A percentile compares a stretch with the other conserved stretches of the same genome.
These are phyloP conservation scores for Colletotrichum spinosum DNA, from an alignment of 2,329 filamentous ascomycete species.

Conservation along the genomic window DNA sequence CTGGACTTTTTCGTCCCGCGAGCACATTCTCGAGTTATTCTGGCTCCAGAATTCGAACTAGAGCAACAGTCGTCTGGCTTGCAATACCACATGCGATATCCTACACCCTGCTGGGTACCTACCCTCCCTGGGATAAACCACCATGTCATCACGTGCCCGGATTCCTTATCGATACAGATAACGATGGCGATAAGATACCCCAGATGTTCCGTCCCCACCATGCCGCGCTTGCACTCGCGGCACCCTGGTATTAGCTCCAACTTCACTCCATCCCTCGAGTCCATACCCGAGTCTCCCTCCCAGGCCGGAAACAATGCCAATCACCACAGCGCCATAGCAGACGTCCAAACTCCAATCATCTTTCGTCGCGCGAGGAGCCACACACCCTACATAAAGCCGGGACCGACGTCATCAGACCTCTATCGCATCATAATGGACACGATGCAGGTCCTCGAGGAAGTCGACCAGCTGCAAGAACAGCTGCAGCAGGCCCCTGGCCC, in stretches of 20 bases:
- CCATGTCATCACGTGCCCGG: conserved; percentile 26
- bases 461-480: conserved; percentile 12
- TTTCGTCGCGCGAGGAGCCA: background rate
- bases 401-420: conserved; percentile 8
- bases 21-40: no score
- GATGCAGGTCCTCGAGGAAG: conserved; percentile 22
- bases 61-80: background rate
- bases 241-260: conserved; percentile 12
- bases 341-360: background rate
- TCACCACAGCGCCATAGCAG: conserved; percentile 19
- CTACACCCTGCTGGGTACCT: background rate
- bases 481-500: background rate
- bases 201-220: conserved; percentile 29
- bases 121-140: background rate
- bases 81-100: conserved; percentile 32
- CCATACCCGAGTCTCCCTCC: conserved; percentile 24
- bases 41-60: no score
- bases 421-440: conserved; percentile 35
- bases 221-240: conserved; percentile 15
- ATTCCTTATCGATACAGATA: no score
- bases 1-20: no score
- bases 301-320: conserved; percentile 27
- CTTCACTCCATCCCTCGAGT: conserved; percentile 27
- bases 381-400: background rate
- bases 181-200: conserved; percentile 36